Evolutionary conservation across 2,329 filamentous ascomycete genomes (phyloP).

Genomic region (Cladosporium colombiae): DNA sequence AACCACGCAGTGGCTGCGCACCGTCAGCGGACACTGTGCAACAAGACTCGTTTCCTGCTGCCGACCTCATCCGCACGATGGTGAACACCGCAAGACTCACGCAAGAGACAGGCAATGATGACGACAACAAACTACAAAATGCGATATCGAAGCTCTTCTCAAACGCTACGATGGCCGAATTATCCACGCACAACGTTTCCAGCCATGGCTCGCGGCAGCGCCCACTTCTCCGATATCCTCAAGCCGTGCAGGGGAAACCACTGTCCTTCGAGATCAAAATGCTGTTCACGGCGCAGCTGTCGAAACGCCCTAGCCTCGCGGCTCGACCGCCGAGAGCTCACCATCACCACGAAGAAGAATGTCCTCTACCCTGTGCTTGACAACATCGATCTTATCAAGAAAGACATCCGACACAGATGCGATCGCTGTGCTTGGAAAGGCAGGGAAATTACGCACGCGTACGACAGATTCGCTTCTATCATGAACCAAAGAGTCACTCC

Average conservation of each 20-base stretch:
- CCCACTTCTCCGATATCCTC: conserved; percentile 2
- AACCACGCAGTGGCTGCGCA: conserved; percentile 4
- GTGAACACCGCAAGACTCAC: conserved; percentile 5
- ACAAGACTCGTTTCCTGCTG: conserved; percentile 12
- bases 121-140: neutral
- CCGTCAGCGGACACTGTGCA: conserved; percentile 1
- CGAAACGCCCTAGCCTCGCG: conserved; percentile 2
- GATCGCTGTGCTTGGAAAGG: conserved; percentile 5
- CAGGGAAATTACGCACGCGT: neutral
- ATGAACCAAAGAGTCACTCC: neutral
- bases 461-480: neutral
- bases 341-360: conserved; percentile 6
- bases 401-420: conserved; percentile 11
- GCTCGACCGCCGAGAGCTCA: conserved; percentile 9
- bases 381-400: conserved; percentile 12
- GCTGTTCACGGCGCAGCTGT: neutral
- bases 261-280: neutral
- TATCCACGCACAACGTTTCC: neutral
- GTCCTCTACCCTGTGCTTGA: conserved; percentile 3
- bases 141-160: neutral
- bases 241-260: neutral
- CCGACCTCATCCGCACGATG: neutral
- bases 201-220: neutral
- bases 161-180: neutral
- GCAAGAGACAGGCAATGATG: conserved; percentile 1